Conservation (phyloP, 768 basidiomycete species). For the Chalciporus chontae region DNA sequence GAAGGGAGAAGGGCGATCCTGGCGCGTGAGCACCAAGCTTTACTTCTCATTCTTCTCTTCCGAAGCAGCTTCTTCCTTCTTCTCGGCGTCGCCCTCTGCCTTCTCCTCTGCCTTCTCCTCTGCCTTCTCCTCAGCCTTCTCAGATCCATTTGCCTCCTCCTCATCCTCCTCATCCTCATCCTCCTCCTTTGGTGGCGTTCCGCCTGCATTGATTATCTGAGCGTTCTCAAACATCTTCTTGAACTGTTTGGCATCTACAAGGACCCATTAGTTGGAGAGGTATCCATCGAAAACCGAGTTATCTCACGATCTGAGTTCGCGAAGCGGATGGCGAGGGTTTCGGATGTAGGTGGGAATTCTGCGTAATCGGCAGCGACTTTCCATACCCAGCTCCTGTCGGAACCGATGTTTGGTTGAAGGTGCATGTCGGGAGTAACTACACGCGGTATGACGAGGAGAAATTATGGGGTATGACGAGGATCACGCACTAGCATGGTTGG, state of each 20-base stretch:
- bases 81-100: slow-evolving; percentile 32
- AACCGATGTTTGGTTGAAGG: slow-evolving; percentile 96
- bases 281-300: background rate
- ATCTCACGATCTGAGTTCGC: slow-evolving; percentile 91
- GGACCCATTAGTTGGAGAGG: slow-evolving; percentile 32
- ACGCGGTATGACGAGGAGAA: slow-evolving; percentile 6
- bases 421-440: slow-evolving; percentile 87
- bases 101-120: slow-evolving; percentile 22
- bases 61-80: slow-evolving; percentile 27
- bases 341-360: slow-evolving; percentile 83
- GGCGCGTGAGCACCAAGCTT: background rate
- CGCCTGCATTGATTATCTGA: slow-evolving; percentile 58
- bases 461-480: background rate
- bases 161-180: slow-evolving; percentile 25
- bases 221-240: slow-evolving; percentile 87
- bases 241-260: slow-evolving; percentile 71
- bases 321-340: slow-evolving; percentile 97
- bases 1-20: slow-evolving; percentile 4
- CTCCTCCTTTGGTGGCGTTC: slow-evolving; percentile 23
- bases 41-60: slow-evolving; percentile 38
- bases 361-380: slow-evolving; percentile 95
- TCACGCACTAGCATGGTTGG: slow-evolving; percentile 85
- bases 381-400: slow-evolving; percentile 99
- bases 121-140: slow-evolving; percentile 27
- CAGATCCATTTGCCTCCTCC: slow-evolving; percentile 1